phyloP scores from a whole-genome alignment of 352 stramenopile genomes.

The Phytopythium chamaehyphon region DNA sequence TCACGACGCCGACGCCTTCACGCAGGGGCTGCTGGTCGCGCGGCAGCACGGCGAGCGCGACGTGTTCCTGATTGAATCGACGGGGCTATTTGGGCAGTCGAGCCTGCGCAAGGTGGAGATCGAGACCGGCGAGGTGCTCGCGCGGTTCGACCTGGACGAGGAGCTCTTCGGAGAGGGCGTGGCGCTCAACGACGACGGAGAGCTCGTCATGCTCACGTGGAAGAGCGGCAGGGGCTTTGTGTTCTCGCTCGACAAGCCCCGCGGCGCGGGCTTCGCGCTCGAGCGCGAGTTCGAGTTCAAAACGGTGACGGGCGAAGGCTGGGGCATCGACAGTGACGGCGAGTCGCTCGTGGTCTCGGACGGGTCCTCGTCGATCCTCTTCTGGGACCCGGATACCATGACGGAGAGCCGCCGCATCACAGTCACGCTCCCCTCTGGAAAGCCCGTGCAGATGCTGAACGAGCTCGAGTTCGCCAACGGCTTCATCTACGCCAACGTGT shows the following conservation, averaged over 20 bases:
- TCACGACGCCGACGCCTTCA: conserved; percentile 85
- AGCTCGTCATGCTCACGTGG: conserved; percentile 92
- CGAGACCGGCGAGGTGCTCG: conserved; percentile 71
- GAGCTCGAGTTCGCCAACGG: conserved; percentile 93
- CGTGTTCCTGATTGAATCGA: conserved; percentile 92
- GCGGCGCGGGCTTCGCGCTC: conserved; percentile 22
- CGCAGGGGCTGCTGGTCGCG: conserved; percentile 75
- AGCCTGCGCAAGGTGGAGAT: conserved; percentile 86
- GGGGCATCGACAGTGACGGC: conserved; percentile 89
- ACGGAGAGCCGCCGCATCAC: conserved; percentile 65
- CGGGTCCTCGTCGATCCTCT: conserved; percentile 86
- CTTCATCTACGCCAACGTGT: conserved; percentile 94
- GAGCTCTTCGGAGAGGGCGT: conserved; percentile 92
- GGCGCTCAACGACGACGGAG: conserved; percentile 53
- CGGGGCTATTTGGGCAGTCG: conserved; percentile 86
- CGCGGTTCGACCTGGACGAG: conserved; percentile 44
- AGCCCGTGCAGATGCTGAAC: conserved; percentile 81
- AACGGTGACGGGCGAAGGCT: conserved; percentile 85
- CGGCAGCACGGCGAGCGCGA: conserved; percentile 20
- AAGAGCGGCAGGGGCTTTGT: conserved; percentile 86
- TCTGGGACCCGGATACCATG: conserved; percentile 89
- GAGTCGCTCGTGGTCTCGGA: conserved; percentile 80
- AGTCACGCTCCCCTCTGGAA: conserved; percentile 37
- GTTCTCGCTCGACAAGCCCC: conserved; percentile 50
- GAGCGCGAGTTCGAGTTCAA: conserved; percentile 72